Evolutionary conservation across 768 basidiomycete species (phyloP).

Genomic region (Mycena polygramma): DNA sequence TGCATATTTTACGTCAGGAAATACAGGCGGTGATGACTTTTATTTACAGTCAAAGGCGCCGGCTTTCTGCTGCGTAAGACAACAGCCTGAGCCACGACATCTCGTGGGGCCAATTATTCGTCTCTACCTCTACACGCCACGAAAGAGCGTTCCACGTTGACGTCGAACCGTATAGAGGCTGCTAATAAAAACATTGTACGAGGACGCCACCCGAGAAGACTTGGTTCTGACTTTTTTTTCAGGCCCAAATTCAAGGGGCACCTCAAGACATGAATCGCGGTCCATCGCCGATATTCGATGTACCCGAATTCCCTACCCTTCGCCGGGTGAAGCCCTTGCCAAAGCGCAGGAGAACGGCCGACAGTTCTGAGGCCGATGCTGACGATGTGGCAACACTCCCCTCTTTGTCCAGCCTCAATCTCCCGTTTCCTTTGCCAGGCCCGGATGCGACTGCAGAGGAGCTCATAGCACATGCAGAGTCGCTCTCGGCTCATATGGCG

Average conservation of each 20-base stretch:
- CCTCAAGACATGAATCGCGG: constrained; percentile 62
- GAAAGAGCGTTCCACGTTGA: constrained; percentile 28
- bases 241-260: constrained; percentile 27
- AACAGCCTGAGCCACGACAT: constrained; percentile 36
- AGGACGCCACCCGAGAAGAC: background rate
- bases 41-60: constrained; percentile 22
- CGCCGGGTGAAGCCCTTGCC: constrained; percentile 84
- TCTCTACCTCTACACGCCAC: background rate
- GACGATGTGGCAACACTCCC: constrained; percentile 34
- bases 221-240: constrained; percentile 28
- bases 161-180: constrained; percentile 29
- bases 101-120: constrained; percentile 19
- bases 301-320: constrained; percentile 71
- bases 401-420: constrained; percentile 26
- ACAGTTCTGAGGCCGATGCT: constrained; percentile 30
- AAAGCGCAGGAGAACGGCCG: constrained; percentile 75
- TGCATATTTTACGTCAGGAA: too few species aligned
- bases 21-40: constrained; percentile 25
- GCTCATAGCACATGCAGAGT: constrained; percentile 68
- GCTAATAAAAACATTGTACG: constrained; percentile 26
- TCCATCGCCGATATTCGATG: constrained; percentile 73
- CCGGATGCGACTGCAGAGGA: constrained; percentile 68
- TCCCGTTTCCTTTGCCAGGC: constrained; percentile 46
- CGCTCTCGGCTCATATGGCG: constrained; percentile 69
- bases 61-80: constrained; percentile 32